A percentile compares a stretch with the other conserved stretches of the same genome.
Conservation (phyloP, 2,329 filamentous ascomycete species). For the Xylaria sp. region DNA sequence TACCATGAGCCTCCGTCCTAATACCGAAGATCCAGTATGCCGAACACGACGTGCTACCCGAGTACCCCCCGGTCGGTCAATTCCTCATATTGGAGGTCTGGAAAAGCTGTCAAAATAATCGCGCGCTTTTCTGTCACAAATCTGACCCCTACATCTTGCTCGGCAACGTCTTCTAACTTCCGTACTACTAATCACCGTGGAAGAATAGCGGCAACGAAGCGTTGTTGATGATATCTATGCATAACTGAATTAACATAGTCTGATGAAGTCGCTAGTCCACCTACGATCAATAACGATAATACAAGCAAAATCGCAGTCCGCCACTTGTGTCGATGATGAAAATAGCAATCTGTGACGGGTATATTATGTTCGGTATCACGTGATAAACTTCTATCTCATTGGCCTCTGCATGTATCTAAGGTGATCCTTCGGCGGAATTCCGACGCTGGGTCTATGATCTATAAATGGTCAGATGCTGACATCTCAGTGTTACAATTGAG, state of each 20-base stretch:
- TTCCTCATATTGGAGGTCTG: not conserved
- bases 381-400: not conserved
- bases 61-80: not conserved
- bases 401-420: not conserved
- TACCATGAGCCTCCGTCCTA: slow-evolving; percentile 16
- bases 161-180: too few species aligned
- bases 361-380: not conserved
- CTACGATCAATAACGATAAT: too few species aligned
- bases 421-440: slow-evolving; percentile 7
- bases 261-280: too few species aligned
- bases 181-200: too few species aligned
- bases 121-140: not conserved
- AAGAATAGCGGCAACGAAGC: too few species aligned
- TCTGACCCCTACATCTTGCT: too few species aligned
- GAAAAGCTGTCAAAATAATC: not conserved
- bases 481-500: not conserved
- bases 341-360: too few species aligned
- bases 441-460: not conserved
- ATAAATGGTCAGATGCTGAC: not conserved
- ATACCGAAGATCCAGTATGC: slow-evolving; percentile 1
- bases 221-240: too few species aligned
- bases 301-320: too few species aligned
- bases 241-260: too few species aligned
- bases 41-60: slow-evolving; percentile 20
- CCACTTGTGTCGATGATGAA: too few species aligned